Base-by-base conservation (phyloP, 352 stramenopile species). In the Blastocystis sp. region DNA sequence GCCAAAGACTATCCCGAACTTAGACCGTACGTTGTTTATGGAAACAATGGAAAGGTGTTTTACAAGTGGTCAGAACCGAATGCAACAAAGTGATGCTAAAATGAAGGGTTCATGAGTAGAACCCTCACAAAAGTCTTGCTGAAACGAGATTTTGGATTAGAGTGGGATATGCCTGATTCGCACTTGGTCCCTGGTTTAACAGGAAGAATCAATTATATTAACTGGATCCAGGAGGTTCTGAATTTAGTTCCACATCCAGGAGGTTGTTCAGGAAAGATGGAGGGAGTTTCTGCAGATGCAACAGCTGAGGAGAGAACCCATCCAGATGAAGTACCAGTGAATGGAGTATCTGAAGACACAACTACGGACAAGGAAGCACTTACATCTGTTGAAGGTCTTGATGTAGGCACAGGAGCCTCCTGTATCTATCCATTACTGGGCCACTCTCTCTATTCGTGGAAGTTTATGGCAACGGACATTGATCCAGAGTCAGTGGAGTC, bases 111-210 rank as follows among this genome's bases (percentile, higher is more conserved):
- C 11, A 59, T 59, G 21, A n/a, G 21, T 61, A 80, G 69, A 80
- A 63, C 32, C 35, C 54, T 86, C 5, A 86, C 75, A 24, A 86
- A 86, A 69, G 75, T 66, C 7, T 42, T 86, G 6, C 39, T 86
- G 24, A 71, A 86, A 58, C 67, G 49, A 24, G 75, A 86, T 74
- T 86, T 86, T 46, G 46, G 54, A 21, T 24, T 86, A 37, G 75
- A 86, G 14, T 86, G 75, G 75, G 75, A 86, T 29, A 80, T 86
- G 57, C 75, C 75, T 46, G 61, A 57, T 58, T 54, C 57, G 42
- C 75, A 75, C 42, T 51, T 86, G 3, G 49, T 32, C 46, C 75
- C 75, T 32, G 56, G 52, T 43, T 52, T 86, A 42, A 24, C 75
- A 32, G 52, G 52, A 42, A 29, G 75, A 42, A 77, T 86, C 42